Conservation (phyloP, 2,329 filamentous ascomycete species). For the Gyromitra esculenta region DNA sequence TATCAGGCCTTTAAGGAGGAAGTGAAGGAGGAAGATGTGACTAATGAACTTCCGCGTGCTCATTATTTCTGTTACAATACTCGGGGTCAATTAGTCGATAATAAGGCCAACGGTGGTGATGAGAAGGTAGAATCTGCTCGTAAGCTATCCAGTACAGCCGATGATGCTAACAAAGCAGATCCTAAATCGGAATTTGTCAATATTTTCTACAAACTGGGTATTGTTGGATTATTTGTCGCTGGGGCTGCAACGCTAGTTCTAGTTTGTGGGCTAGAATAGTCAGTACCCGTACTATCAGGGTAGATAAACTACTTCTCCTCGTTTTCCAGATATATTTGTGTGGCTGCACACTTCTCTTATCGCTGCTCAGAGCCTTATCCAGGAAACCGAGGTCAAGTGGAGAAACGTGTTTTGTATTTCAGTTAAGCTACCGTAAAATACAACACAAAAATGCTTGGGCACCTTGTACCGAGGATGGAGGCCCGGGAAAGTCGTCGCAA, state of each 20-base stretch:
- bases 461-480: too few species aligned
- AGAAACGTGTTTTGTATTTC: background rate
- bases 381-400: background rate
- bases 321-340: background rate
- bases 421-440: background rate
- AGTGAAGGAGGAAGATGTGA: background rate
- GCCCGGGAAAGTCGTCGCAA: too few species aligned
- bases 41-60: background rate
- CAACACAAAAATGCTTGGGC: too few species aligned
- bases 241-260: background rate
- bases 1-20: slow-evolving; percentile 1
- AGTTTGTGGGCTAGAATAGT: background rate
- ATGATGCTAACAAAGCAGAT: background rate
- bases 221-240: background rate
- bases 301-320: background rate
- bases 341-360: background rate
- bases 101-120: background rate
- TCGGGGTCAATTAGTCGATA: background rate
- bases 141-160: background rate
- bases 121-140: background rate
- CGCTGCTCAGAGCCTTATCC: background rate
- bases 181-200: background rate
- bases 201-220: background rate
- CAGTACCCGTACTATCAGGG: background rate
- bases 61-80: background rate